Conservation (phyloP, 2,329 filamentous ascomycete species). For the Anisogramma anomala region DNA sequence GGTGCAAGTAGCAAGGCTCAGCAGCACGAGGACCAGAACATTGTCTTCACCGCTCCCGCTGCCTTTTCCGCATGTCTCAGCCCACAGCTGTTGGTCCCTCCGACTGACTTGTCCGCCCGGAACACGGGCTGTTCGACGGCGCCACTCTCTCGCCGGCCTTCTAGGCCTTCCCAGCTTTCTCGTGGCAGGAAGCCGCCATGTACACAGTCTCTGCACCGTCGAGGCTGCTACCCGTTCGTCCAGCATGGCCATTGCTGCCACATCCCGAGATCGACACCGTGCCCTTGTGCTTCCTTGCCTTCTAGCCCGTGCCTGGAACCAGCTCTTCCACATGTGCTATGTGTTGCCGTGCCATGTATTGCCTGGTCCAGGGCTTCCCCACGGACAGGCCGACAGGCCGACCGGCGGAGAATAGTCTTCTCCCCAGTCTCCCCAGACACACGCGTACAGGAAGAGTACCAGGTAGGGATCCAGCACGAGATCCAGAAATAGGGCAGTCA, state of each 20-base stretch:
- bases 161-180: no score
- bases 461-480: no score
- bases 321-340: neutral
- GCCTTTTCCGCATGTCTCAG: neutral
- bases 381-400: no score
- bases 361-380: neutral
- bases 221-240: slow-evolving; percentile 4
- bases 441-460: no score
- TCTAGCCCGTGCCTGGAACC: neutral
- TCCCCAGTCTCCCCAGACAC: neutral
- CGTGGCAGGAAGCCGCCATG: neutral
- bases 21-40: no score
- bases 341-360: neutral
- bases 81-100: neutral
- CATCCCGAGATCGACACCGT: slow-evolving; percentile 1
- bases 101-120: neutral
- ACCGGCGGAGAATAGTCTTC: neutral
- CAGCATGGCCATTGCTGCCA: slow-evolving; percentile 3
- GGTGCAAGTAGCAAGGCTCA: neutral
- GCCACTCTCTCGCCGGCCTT: neutral
- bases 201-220: neutral
- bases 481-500: neutral
- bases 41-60: no score
- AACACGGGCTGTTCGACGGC: neutral
- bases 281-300: neutral